phyloP scores from a whole-genome alignment of 1,139 yeast species.

The Suhomyces chickasaworum region DNA sequence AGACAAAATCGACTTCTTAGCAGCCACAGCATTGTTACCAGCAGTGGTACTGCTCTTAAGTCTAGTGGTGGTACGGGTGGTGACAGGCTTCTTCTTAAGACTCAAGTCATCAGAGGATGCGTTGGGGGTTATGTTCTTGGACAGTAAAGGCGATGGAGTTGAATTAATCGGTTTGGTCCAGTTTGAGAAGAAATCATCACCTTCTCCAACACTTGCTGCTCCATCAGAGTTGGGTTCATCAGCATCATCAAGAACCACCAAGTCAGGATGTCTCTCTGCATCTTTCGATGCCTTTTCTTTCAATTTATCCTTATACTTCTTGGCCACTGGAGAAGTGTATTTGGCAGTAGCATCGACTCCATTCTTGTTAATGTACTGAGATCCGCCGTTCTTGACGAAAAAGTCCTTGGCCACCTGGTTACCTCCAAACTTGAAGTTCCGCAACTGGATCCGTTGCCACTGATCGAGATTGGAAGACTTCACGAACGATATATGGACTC shows the following conservation, averaged over 20 bases:
- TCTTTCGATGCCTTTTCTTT: constrained; percentile 69
- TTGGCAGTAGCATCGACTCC: constrained; percentile 70
- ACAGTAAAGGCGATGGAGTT: constrained; percentile 58
- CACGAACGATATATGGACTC: constrained; percentile 60
- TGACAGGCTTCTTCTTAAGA: constrained; percentile 24
- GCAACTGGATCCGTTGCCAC: constrained; percentile 86
- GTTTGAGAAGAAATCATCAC: constrained; percentile 86
- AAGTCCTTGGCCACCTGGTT: constrained; percentile 83
- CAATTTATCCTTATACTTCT: constrained; percentile 75
- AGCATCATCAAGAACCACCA: constrained; percentile 60
- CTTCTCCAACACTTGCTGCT: constrained; percentile 45
- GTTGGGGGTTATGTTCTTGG: constrained; percentile 52
- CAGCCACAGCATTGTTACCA: constrained; percentile 25
- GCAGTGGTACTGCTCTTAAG: constrained; percentile 24
- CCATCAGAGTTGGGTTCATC: constrained; percentile 38
- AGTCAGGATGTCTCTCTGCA: constrained; percentile 66
- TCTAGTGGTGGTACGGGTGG: constrained; percentile 29
- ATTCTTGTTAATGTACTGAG: constrained; percentile 55
- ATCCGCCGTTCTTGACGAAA: constrained; percentile 81
- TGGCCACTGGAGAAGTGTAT: constrained; percentile 79
- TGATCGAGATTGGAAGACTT: constrained; percentile 87
- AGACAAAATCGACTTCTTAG: constrained; percentile 44
- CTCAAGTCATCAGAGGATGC: constrained; percentile 42
- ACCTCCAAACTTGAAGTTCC: constrained; percentile 92
- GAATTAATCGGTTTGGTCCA: constrained; percentile 77